Base-by-base conservation (phyloP, 2,329 filamentous ascomycete genomes). In the Trichoderma endophyticum region DNA sequence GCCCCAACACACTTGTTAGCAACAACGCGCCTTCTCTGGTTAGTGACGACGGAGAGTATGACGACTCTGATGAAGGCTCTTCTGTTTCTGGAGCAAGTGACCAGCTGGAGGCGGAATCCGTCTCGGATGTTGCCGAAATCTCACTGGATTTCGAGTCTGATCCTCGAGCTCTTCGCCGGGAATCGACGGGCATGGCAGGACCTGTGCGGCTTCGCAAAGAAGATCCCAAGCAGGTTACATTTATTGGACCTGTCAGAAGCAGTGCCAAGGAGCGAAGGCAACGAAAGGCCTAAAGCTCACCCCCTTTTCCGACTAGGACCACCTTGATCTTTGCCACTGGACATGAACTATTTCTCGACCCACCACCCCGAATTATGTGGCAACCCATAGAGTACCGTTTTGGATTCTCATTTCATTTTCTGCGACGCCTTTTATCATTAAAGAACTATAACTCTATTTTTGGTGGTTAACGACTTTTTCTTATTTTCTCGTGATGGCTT, bases 1-100 rank as follows among this genome's bases (percentile, higher is more conserved):
- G 91, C 76, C 92, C 92, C 6, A 89, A 90, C 76, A 92, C 91
- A 0, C 82, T 90, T 59, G 86, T 91, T 65, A 92, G 91, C 79
- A 93, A 93, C 80, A 92, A 93, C 75, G 92, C 92, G 9, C 92
- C 92, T 26, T 94, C 91, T 76, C 86, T 95, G 63, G 92, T 94
- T 78, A 93, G 92, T 81, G 92, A 95, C 80, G 92, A 94, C 78
- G 91, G 92, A 76, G 92, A 94, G 78, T 93, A 92, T 77, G 92
- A 92, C 75, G 90, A 91, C 70, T 93, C 91, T 1, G 89, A 92
- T 71, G 89, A 89, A 72, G 87, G 85, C 60, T 91, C 89, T 4
- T 86, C 86, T 4, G 83, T 86, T 57, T 91, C 89, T 5, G 89
- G 89, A 30, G 83, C 83, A 69, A 88, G 86, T 71, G 87, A 89